A percentile compares a stretch with the other conserved stretches of the same genome.
phyloP scores from a whole-genome alignment of 352 stramenopile species.

The Globisporangium polare region DNA sequence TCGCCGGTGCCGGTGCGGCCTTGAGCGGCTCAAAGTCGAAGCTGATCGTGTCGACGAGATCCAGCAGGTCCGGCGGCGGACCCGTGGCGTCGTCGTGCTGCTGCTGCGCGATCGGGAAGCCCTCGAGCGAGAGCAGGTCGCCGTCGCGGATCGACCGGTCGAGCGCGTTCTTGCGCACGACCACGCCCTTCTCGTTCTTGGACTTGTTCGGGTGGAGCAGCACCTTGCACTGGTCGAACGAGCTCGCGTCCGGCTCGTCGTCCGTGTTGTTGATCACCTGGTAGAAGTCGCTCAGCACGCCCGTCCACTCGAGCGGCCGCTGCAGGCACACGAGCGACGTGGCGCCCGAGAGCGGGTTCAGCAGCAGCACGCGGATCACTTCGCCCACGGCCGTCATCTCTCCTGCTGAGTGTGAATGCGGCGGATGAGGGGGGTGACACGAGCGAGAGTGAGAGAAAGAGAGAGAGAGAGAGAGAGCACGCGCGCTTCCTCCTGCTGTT shows the following conservation, averaged over 20 bases:
- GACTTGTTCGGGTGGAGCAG: constrained; percentile 80
- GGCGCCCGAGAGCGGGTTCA: constrained; percentile 60
- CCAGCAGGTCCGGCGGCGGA: constrained; percentile 55
- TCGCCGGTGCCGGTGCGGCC: constrained; percentile 11
- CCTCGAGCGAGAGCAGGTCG: constrained; percentile 69
- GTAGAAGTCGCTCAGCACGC: constrained; percentile 78
- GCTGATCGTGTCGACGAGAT: constrained; percentile 68
- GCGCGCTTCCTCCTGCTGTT: background rate
- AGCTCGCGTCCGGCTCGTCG: constrained; percentile 52
- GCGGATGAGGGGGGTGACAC: too few species aligned
- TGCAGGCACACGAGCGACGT: constrained; percentile 80
- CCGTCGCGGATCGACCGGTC: constrained; percentile 81
- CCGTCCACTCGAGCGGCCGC: constrained; percentile 70
- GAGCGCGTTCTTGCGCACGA: constrained; percentile 62
- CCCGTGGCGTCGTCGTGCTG: constrained; percentile 21
- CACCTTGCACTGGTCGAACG: constrained; percentile 69
- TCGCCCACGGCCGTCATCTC: constrained; percentile 40
- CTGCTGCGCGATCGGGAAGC: too few species aligned
- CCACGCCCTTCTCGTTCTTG: constrained; percentile 71
- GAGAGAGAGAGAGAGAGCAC: background rate
- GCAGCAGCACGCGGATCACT: constrained; percentile 78
- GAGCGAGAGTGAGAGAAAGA: too few species aligned
- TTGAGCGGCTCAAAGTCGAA: constrained; percentile 46
- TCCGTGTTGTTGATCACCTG: constrained; percentile 81
- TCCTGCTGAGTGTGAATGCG: background rate